Base-by-base conservation (phyloP, 2,329 filamentous ascomycete genomes). In the Biscogniauxia sp. region DNA sequence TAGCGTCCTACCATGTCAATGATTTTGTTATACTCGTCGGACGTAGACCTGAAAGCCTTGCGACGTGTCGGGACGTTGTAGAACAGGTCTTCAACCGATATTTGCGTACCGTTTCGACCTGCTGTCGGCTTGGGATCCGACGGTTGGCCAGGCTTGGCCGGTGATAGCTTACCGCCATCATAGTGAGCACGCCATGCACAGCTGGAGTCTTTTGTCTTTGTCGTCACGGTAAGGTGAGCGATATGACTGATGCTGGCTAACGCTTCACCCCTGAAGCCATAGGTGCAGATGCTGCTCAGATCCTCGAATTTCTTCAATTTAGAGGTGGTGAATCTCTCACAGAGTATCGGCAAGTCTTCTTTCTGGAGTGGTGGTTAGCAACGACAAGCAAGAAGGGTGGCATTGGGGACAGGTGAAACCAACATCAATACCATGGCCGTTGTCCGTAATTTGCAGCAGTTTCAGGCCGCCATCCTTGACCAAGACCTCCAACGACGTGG, bases 221-320 rank as follows among this genome's bases (percentile, higher is more conserved):
- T 99, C 1, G 94, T 98, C 51, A 99, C 92, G 3, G 89, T 92
- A 20, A 99, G 82, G 78, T 99, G 96, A 37, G 96, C 94, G 69
- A 99, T 97, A 74, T 99, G 95, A 72, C 94, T 98, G 74, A 99
- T 99, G 77, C 95, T 98, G 15, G 95, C 95, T 58, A 99, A 79
- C 3, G 95, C 95, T 77, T 99, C 95, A 58, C 95, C 95, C 57
- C 95, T 90, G 72, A 99, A 99, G n/a, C 95, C 95, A 75, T 99
- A 99, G 1, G 95, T 98, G 55, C 88, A 89, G 66, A 99, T 98
- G 4, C 88, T 91, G 50, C 87, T 87, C 54, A 99, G 81, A 74
- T 99, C 95, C 74, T 98, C 94, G 68, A 99, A 99, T 5, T 87
- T 86, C 68, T 95, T 93, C 61, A 99, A 83, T 74, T 99, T 99